Evolutionary conservation across 2,329 filamentous ascomycete species (phyloP).

Genomic region (Ophiostoma populinum): DNA sequence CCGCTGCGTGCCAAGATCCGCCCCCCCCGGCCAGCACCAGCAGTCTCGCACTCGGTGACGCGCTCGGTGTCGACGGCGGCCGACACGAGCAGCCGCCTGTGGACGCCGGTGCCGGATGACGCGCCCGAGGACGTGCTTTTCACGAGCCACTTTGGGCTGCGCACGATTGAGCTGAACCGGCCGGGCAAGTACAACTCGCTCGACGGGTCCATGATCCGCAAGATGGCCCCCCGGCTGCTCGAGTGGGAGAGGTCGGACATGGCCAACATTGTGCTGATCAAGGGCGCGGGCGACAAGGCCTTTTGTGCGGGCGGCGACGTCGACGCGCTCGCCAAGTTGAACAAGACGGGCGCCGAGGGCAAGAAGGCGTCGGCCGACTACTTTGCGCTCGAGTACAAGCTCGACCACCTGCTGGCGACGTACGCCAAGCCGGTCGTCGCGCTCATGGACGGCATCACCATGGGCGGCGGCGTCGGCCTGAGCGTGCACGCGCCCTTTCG

Average conservation of each 20-base stretch:
- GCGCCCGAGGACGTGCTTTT: slow-evolving; percentile 86
- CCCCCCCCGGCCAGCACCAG: slow-evolving; percentile 35
- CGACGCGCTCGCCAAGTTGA: slow-evolving; percentile 55
- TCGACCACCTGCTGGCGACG: slow-evolving; percentile 89
- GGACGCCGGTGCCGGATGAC: slow-evolving; percentile 47
- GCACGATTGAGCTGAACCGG: slow-evolving; percentile 85
- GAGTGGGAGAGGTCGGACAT: slow-evolving; percentile 94
- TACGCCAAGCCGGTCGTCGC: slow-evolving; percentile 87
- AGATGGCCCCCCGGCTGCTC: slow-evolving; percentile 74
- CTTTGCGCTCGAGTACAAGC: slow-evolving; percentile 88
- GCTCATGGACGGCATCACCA: slow-evolving; percentile 95
- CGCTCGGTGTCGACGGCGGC: slow-evolving; percentile 21
- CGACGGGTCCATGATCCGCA: slow-evolving; percentile 85
- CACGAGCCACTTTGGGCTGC: slow-evolving; percentile 71
- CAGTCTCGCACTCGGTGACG: too few relatives aligned
- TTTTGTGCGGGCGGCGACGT: slow-evolving; percentile 95
- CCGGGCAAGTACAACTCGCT: slow-evolving; percentile 84
- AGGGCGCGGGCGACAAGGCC: slow-evolving; percentile 68
- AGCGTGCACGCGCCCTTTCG: slow-evolving; percentile 90
- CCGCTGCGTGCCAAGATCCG: slow-evolving; percentile 63
- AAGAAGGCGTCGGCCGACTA: slow-evolving; percentile 64
- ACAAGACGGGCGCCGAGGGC: slow-evolving; percentile 49
- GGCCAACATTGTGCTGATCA: slow-evolving; percentile 83
- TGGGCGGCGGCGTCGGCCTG: slow-evolving; percentile 92
- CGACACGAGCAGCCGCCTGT: slow-evolving; percentile 12